Base-by-base conservation (phyloP, 2,329 filamentous ascomycete genomes). In the Diaporthe eres region DNA sequence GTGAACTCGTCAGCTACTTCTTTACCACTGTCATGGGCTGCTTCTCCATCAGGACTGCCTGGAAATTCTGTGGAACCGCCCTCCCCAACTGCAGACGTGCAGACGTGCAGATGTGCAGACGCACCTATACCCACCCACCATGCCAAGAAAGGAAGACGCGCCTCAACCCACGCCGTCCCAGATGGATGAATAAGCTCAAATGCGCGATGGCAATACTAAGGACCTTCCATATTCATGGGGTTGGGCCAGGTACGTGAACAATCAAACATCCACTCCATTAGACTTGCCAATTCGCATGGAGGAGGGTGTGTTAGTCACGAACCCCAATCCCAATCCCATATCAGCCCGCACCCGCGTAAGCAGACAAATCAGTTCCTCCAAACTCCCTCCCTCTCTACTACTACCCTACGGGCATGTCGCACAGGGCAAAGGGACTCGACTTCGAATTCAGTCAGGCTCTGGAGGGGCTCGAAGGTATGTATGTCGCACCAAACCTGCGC, bases 11-110 rank as follows among this genome's bases (percentile, higher is more conserved):
- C 65, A 53, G 31, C 65, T 55, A 51, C 25, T 28, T 55, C n/a
- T 39, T n/a, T 37, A 28, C 9, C 47, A 55, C n/a, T n/a, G 1
- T 17, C 47, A 34, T 19, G 31, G 13, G 47, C 31, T 68, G 44
- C 63, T 68, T 37, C 28, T n/a, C n/a, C 57, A 39, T 68, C 65
- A 39, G 22, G 47, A 53, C n/a, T 53, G 47, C 47, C 47, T 68
- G 19, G 34, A 68, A 25, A 12, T 53, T 28, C 22, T 15, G 22
- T 10, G 34, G 22, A 28, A 28, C 47, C 31, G n/a, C 8, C 31
- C 31, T 17, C 10, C 31, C 13, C 65, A 19, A 13, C 2, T 3
- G 31, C 28, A 37, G 44, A 17, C 47, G 8, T 17, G 1, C 31
- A 31, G 31, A 31, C 31, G 31, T 31, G 28, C 28, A 37, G 44